phyloP scores from a whole-genome alignment of 306 rosid genomes.

The Coriaria nepalensis region DNA sequence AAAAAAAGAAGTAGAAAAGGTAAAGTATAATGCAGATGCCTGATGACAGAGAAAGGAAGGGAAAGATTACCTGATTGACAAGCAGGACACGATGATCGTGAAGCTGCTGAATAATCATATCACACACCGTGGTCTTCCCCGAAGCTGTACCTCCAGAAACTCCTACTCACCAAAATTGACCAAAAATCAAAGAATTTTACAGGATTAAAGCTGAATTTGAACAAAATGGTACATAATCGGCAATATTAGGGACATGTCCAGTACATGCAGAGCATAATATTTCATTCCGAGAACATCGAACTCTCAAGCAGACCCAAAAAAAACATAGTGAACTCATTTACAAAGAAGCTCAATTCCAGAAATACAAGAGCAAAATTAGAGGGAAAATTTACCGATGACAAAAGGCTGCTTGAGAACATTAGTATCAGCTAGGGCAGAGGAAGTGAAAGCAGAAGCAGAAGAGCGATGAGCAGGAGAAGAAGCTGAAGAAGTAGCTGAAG shows the following conservation, averaged over 20 bases:
- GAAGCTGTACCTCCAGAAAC: constrained; percentile 99
- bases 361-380: neutral
- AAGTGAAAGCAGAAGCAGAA: constrained; percentile 4
- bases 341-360: too few species aligned
- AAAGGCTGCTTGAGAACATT: constrained; percentile 49
- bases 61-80: constrained; percentile 62
- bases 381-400: constrained; percentile 46
- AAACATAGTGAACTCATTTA: too few species aligned
- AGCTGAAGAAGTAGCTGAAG: constrained; percentile 26
- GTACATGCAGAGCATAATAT: too few species aligned
- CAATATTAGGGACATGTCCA: too few species aligned
- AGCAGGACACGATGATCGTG: constrained; percentile 96
- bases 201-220: too few species aligned
- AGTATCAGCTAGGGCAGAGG: constrained; percentile 37
- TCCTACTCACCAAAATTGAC: constrained; percentile 27
- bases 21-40: neutral
- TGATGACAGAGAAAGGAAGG: too few species aligned
- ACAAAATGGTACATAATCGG: too few species aligned
- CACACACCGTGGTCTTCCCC: constrained; percentile 95
- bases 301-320: too few species aligned
- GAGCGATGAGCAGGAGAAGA: constrained; percentile 30
- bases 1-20: neutral
- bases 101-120: constrained; percentile 96
- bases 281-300: too few species aligned
- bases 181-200: too few species aligned